phyloP scores from a whole-genome alignment of 2,329 filamentous ascomycete genomes.

The Talaromyces sp. region DNA sequence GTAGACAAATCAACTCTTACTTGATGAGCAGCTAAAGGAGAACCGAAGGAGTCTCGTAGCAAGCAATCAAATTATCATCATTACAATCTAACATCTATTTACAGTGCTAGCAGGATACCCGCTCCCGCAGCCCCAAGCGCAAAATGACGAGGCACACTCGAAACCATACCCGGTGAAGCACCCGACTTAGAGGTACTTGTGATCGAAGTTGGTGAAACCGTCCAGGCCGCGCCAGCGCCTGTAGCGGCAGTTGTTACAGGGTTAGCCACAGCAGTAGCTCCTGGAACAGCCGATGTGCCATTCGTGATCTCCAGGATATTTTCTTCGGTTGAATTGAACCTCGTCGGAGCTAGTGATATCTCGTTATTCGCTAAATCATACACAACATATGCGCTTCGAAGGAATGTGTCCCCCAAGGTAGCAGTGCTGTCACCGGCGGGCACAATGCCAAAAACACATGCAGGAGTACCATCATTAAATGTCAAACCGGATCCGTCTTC shows the following conservation, averaged over 20 bases:
- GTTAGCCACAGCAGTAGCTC: conserved; percentile 50
- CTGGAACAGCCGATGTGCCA: conserved; percentile 49
- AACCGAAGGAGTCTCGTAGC: background rate
- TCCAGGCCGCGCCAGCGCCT: conserved; percentile 1
- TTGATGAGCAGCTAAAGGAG: background rate
- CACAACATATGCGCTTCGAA: conserved; percentile 61
- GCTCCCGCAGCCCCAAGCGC: conserved; percentile 6
- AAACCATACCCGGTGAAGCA: background rate
- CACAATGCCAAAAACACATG: conserved; percentile 50
- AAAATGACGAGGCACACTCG: background rate
- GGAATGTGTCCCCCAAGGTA: conserved; percentile 61
- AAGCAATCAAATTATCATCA: background rate
- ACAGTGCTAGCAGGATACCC: conserved; percentile 7
- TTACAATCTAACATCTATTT: background rate
- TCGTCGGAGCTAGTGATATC: conserved; percentile 59
- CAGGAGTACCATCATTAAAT: conserved; percentile 33
- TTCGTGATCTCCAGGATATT: conserved; percentile 55
- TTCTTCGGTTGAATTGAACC: conserved; percentile 53
- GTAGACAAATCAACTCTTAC: too few species aligned
- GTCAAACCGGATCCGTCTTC: conserved; percentile 38
- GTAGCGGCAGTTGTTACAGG: conserved; percentile 48
- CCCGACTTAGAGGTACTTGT: conserved; percentile 2
- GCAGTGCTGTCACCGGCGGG: conserved; percentile 47
- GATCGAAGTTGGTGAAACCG: background rate
- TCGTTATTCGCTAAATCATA: conserved; percentile 60